Evolutionary conservation across 768 basidiomycete genomes (phyloP), one percentile per base, ranked within the genome.

Genomic region (Amanita inopinata): DNA sequence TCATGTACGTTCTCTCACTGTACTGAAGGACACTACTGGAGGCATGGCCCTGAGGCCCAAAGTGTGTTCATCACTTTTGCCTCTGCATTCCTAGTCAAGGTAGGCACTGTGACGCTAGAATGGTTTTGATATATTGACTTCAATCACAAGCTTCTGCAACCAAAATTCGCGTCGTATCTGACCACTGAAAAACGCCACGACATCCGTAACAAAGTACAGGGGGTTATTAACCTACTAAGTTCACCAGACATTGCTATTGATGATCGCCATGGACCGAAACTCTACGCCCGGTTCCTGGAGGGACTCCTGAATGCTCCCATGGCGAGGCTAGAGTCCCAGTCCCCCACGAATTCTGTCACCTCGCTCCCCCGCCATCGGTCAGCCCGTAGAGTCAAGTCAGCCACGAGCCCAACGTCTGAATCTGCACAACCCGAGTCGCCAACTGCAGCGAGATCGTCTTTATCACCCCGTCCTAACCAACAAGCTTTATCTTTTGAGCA

Each of bases 1-100:
- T 18, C 33, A 11, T 22, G 22, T 46, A n/a, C 49, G 35, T 38
- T 51, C 12, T 49, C 27, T 12, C 35, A 23, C 33, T 50, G 46
- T 45, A 15, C 57, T 8, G 4, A 36, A 78, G 76, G 66, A 36
- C 61, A 67, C 19, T 79, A 71, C 47, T 69, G 81, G 39, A 72
- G 79, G 3, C 81, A 84, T 53, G 86, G 83, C 0, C 84, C 86
- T 2, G 85, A 87, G 54, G 78, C 81, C 0, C 80, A 88, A 49
- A 80, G 77, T 46, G 78, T 89, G 7, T 86, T 89, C 51, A 70
- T 79, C 18, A 84, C 80, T 0, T 89, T 88, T 48, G 86, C 87
- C 7, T 77, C 80, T 6, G 80, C 86, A 2, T 90, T 90, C 66
- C 66, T 91, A 11, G 71, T 91, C 49, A 89, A 90, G 69, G 83